These are phyloP conservation scores for Aspergillus japonicus DNA, from an alignment of 2,329 filamentous ascomycete species.

Conservation along the genomic window DNA sequence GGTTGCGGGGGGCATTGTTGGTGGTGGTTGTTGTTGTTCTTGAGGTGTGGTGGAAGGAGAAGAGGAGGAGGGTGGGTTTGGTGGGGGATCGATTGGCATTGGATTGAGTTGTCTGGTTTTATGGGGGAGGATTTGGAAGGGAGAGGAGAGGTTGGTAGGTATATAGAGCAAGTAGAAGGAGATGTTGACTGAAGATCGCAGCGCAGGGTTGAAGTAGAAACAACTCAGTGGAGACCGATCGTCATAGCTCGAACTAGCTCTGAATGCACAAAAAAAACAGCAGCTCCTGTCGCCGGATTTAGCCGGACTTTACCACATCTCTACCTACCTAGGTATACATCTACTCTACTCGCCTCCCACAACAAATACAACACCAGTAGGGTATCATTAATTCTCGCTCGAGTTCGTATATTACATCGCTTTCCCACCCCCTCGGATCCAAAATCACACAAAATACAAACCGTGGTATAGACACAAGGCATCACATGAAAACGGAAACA, in stretches of 20 bases:
- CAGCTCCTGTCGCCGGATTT: not conserved
- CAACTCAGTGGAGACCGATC: not conserved
- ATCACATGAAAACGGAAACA: constrained; percentile 7
- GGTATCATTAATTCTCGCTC: constrained; percentile 24
- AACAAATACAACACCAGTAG: not conserved
- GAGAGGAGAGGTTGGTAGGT: too few species aligned
- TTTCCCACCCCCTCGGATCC: constrained; percentile 1
- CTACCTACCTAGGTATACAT: not conserved
- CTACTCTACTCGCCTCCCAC: not conserved
- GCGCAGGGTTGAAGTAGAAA: too few species aligned
- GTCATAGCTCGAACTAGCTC: not conserved
- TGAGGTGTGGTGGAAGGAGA: not conserved
- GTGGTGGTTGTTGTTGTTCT: too few species aligned
- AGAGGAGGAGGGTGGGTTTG: not conserved
- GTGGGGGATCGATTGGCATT: too few species aligned
- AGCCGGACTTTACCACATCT: not conserved
- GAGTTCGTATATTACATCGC: constrained; percentile 23
- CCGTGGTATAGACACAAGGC: constrained; percentile 15
- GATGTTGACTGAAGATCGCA: not conserved
- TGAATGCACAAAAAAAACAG: too few species aligned
- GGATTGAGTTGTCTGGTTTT: too few species aligned
- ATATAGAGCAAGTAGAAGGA: not conserved
- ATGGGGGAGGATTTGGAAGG: too few species aligned
- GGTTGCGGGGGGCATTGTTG: not conserved
- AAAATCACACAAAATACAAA: constrained; percentile 18